Conservation (phyloP, 148 eudicot genomes). For the Chenopodium album region DNA sequence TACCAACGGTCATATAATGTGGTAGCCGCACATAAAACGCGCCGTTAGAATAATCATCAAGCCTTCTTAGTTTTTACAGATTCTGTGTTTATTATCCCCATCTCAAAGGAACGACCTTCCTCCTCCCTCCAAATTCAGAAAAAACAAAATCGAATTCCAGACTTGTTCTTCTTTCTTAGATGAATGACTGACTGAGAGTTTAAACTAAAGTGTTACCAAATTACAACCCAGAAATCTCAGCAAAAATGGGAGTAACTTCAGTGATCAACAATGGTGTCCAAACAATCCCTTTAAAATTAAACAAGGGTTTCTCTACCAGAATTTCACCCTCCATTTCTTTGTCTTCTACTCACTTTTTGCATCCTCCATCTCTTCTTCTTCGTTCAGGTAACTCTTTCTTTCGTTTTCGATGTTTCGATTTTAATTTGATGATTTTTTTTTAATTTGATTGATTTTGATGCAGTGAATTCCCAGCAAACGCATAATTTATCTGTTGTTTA, state of each 20-base stretch:
- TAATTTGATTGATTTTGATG: conserved; percentile 33
- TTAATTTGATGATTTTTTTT: neutral
- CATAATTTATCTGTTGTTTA: conserved; percentile 27
- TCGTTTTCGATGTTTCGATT: neutral
- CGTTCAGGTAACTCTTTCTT: conserved; percentile 29
- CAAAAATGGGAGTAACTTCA: conserved; percentile 46
- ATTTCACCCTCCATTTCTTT: conserved; percentile 13
- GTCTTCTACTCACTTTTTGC: conserved; percentile 21
- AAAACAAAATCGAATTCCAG: too few species aligned
- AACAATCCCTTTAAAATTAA: conserved; percentile 28
- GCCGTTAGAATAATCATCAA: too few species aligned
- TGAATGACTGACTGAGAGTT: too few species aligned
- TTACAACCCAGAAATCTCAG: too few species aligned
- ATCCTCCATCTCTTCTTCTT: conserved; percentile 20
- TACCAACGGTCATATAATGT: too few species aligned
- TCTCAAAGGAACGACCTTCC: too few species aligned
- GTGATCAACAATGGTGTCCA: conserved; percentile 37
- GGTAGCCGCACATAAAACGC: too few species aligned
- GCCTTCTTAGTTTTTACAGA: too few species aligned
- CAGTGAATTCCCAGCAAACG: conserved; percentile 18
- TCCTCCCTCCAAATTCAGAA: too few species aligned
- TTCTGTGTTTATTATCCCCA: too few species aligned
- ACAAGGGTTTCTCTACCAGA: conserved; percentile 23
- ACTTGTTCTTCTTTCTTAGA: too few species aligned
- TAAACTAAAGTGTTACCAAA: too few species aligned